These are phyloP conservation scores for Themeda triandra DNA, from an alignment of 176 grass and related monocot species.

Conservation along the genomic window DNA sequence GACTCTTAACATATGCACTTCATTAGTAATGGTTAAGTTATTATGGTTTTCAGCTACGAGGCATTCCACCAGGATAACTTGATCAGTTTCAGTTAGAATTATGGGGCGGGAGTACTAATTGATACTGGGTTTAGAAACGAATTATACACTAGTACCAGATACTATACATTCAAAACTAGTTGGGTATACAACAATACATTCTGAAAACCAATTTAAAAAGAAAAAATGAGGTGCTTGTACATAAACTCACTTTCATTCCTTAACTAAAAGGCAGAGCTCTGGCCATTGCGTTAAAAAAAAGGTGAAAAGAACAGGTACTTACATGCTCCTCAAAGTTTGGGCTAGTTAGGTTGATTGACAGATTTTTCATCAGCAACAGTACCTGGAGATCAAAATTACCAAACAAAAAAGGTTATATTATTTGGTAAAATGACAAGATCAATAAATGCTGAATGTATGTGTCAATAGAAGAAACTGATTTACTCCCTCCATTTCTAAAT, in stretches of 20 bases:
- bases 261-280: no score
- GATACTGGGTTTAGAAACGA: not conserved
- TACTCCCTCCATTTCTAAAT: no score
- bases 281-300: no score
- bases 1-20: not conserved
- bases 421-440: not conserved
- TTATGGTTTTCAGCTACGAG: not conserved
- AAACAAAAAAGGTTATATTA: not conserved
- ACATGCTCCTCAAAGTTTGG: conserved; percentile 88
- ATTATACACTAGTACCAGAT: not conserved
- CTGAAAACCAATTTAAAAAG: not conserved
- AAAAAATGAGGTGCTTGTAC: not conserved
- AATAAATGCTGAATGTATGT: conserved; percentile 18
- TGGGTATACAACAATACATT: not conserved
- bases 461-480: conserved; percentile 33
- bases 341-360: conserved; percentile 70
- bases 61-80: not conserved
- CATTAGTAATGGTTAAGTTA: not conserved
- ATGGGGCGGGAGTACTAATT: not conserved
- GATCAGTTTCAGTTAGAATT: not conserved
- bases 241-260: no score
- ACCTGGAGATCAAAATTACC: conserved; percentile 52
- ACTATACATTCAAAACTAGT: not conserved
- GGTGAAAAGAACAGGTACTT: conserved; percentile 20
- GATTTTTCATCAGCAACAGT: conserved; percentile 76